These are phyloP conservation scores for Endocalyx cinctus DNA, from an alignment of 2,329 filamentous ascomycete species.

Conservation along the genomic window DNA sequence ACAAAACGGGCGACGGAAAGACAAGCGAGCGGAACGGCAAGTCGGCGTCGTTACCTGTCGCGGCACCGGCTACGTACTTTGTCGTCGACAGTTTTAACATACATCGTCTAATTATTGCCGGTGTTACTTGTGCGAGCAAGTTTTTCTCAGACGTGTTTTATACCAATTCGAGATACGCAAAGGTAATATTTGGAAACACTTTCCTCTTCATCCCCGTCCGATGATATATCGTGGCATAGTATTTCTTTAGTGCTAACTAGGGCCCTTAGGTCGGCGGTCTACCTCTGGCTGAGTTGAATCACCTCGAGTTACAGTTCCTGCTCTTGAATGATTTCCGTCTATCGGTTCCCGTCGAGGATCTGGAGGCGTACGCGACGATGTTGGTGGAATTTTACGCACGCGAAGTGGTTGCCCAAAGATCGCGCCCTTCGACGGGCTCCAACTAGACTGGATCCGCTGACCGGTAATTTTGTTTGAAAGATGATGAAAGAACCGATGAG, in stretches of 20 bases:
- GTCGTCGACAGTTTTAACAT: slow-evolving; percentile 99
- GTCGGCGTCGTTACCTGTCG: slow-evolving; percentile 10
- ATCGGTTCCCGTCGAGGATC: slow-evolving; percentile 86
- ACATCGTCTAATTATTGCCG: slow-evolving; percentile 90
- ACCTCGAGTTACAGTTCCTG: slow-evolving; percentile 92
- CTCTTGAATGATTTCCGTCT: slow-evolving; percentile 94
- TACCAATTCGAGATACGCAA: slow-evolving; percentile 97
- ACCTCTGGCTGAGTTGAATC: slow-evolving; percentile 87
- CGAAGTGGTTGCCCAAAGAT: slow-evolving; percentile 62
- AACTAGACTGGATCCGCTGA: slow-evolving; percentile 8
- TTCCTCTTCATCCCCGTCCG: background rate
- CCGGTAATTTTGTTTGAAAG: background rate
- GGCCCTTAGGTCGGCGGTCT: slow-evolving; percentile 77
- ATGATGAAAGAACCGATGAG: too few species aligned
- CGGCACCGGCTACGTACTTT: slow-evolving; percentile 58
- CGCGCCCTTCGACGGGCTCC: slow-evolving; percentile 12
- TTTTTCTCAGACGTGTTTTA: slow-evolving; percentile 99
- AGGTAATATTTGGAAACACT: slow-evolving; percentile 55
- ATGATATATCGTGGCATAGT: background rate
- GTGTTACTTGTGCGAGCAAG: slow-evolving; percentile 97
- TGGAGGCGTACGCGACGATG: slow-evolving; percentile 98
- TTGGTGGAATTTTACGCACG: slow-evolving; percentile 95
- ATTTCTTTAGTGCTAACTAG: background rate
- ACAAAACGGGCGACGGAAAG: slow-evolving; percentile 31
- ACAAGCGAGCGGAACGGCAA: slow-evolving; percentile 12